These are phyloP conservation scores for Cyclocybe cylindracea DNA, from an alignment of 768 basidiomycete genomes.

Conservation along the genomic window DNA sequence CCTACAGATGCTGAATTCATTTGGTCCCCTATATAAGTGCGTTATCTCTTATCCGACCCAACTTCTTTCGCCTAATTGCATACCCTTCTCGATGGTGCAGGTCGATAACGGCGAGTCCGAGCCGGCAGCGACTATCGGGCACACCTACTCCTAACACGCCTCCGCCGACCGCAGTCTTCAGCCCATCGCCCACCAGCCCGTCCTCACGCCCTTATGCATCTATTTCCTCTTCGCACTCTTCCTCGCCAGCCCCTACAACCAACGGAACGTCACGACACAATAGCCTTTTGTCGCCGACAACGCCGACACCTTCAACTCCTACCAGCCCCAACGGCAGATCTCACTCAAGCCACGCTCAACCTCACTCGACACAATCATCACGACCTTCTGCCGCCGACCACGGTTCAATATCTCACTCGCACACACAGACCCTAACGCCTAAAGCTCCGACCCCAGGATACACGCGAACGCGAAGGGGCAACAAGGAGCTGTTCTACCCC, in stretches of 20 bases:
- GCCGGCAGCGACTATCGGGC: slow-evolving; percentile 21
- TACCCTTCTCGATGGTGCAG: slow-evolving; percentile 4
- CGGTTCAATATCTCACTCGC: slow-evolving; percentile 14
- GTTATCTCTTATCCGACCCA: slow-evolving; percentile 9
- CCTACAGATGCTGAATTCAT: slow-evolving; percentile 82
- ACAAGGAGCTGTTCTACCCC: slow-evolving; percentile 59
- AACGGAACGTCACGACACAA: too few relatives aligned
- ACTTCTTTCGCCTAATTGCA: background rate
- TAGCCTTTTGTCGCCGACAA: too few relatives aligned
- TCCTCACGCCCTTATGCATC: slow-evolving; percentile 1
- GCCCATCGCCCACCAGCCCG: slow-evolving; percentile 1
- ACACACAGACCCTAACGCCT: slow-evolving; percentile 19
- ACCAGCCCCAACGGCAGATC: slow-evolving; percentile 16
- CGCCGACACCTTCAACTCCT: too few relatives aligned
- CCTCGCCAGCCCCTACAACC: background rate
- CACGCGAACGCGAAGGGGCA: slow-evolving; percentile 10
- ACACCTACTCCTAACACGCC: slow-evolving; percentile 7
- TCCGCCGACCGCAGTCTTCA: slow-evolving; percentile 11
- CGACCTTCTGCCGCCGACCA: slow-evolving; percentile 18
- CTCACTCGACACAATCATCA: slow-evolving; percentile 22
- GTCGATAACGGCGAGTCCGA: slow-evolving; percentile 25
- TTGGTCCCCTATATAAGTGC: slow-evolving; percentile 85
- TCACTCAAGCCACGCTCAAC: slow-evolving; percentile 23
- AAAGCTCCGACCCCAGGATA: slow-evolving; percentile 14
- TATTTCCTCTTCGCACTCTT: background rate